These are phyloP conservation scores for Diaporthe sp. DNA, from an alignment of 2,329 filamentous ascomycete genomes.

Conservation along the genomic window DNA sequence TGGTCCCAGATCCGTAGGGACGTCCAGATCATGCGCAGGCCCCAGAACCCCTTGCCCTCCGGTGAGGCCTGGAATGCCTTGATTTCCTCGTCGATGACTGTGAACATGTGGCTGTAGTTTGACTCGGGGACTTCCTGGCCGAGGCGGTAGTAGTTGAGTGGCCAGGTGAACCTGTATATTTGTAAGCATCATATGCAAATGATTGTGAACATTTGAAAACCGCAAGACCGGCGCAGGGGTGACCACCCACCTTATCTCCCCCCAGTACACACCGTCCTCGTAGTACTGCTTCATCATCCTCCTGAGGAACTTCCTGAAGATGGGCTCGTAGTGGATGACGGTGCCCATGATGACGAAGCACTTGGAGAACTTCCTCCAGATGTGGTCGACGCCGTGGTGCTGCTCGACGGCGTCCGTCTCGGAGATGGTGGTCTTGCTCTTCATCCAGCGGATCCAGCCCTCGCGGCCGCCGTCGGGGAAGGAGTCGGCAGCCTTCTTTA, in stretches of 20 bases:
- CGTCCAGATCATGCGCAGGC: slow-evolving; percentile 87
- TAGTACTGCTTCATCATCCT: slow-evolving; percentile 76
- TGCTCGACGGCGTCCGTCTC: slow-evolving; percentile 79
- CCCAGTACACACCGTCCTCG: slow-evolving; percentile 87
- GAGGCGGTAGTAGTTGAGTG: slow-evolving; percentile 74
- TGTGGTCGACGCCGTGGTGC: slow-evolving; percentile 83
- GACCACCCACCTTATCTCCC: slow-evolving; percentile 72
- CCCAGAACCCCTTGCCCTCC: slow-evolving; percentile 84
- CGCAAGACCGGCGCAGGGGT: no score
- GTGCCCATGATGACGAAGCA: slow-evolving; percentile 80
- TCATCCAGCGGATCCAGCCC: slow-evolving; percentile 84
- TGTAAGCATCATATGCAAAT: slow-evolving; percentile 1
- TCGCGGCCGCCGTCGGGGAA: slow-evolving; percentile 78
- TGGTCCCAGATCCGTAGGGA: slow-evolving; percentile 73
- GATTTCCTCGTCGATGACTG: slow-evolving; percentile 81
- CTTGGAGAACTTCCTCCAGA: slow-evolving; percentile 84
- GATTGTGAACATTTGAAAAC: no score
- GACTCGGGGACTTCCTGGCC: slow-evolving; percentile 73
- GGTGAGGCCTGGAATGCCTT: slow-evolving; percentile 77
- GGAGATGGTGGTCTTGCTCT: slow-evolving; percentile 76
- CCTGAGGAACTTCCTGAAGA: slow-evolving; percentile 81
- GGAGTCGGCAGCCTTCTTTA: slow-evolving; percentile 72
- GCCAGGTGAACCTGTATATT: slow-evolving; percentile 72
- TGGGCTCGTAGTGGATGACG: slow-evolving; percentile 89
- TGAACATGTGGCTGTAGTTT: slow-evolving; percentile 77